Base-by-base conservation (phyloP, 768 basidiomycete species). In the Leucocoprinus leucothites region DNA sequence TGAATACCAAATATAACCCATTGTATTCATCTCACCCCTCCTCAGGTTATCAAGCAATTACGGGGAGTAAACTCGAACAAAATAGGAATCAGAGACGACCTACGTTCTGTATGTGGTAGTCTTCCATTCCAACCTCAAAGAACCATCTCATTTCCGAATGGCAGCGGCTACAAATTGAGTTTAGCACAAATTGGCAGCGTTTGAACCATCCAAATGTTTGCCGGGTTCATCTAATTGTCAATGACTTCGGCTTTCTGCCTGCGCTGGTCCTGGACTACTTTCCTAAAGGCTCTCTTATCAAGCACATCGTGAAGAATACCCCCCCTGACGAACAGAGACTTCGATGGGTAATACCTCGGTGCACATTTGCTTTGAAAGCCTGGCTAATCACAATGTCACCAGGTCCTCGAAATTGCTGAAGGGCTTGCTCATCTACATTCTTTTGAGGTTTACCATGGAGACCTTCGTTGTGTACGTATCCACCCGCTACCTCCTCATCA, bases 381-480 rank as follows among this genome's bases (percentile, higher is more conserved):
- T 43, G 19, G 9, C 43, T 18, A 11, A 19, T 50, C 21, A 38
- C 14, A 24, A 1, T 19, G 18, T 8, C 4, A 13, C 41, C n/a
- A 62, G 59, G 46, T 50, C 7, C 16, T 36, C 4, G 47, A 60
- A 22, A 48, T 60, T 50, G 57, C 55, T 18, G 14, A 8, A 9
- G 69, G 65, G 9, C 56, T 71, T 2, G 28, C 58, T 1, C 68
- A 68, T 48, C 54, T 71, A 8, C 68, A 68, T 36, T 24, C 48
- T 18, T 51, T 56, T 3, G 35, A 57, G 3, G 46, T 69, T 5
- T 47, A 67, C 8, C 67, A 69, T 57, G 69, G 65, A 7, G 67
- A 71, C 49, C 44, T 71, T 9, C 61, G 66, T 24, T 61, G 61
- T 3, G 66, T 64, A 34, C 50, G 60, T 41, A 25, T n/a, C 21